Evolutionary conservation across 768 basidiomycete species (phyloP).

Genomic region (Boletus sp.): DNA sequence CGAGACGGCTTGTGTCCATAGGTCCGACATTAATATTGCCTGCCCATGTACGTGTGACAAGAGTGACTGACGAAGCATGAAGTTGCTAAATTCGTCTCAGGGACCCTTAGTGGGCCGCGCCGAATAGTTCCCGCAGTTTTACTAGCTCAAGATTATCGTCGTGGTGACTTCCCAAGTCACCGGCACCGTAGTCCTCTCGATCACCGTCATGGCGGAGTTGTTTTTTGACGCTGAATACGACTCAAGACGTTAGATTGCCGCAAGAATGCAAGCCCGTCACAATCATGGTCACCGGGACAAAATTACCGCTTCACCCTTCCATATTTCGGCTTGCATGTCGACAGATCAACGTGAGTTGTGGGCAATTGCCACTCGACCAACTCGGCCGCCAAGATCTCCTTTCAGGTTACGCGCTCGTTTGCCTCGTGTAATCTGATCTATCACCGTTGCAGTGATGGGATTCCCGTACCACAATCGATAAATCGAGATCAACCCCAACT

Average conservation of each 20-base stretch:
- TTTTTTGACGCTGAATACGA: neutral
- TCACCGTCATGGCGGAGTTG: constrained; percentile 11
- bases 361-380: neutral
- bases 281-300: constrained; percentile 11
- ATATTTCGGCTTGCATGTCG: neutral
- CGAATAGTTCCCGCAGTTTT: constrained; percentile 1
- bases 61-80: neutral
- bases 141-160: constrained; percentile 9
- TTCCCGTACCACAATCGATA: neutral
- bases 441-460: neutral
- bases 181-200: constrained; percentile 13
- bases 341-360: neutral
- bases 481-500: constrained; percentile 7
- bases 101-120: neutral
- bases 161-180: constrained; percentile 23
- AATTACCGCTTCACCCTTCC: constrained; percentile 2
- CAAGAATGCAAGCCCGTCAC: constrained; percentile 6
- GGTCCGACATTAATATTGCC: constrained; percentile 9
- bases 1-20: constrained; percentile 7
- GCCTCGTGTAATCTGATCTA: constrained; percentile 11
- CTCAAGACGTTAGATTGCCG: constrained; percentile 8
- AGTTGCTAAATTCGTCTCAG: constrained; percentile 15
- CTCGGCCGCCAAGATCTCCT: neutral
- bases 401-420: constrained; percentile 2
- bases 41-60: constrained; percentile 2